Base-by-base conservation (phyloP, 768 basidiomycete species). In the Coprinopsis cinerea region DNA sequence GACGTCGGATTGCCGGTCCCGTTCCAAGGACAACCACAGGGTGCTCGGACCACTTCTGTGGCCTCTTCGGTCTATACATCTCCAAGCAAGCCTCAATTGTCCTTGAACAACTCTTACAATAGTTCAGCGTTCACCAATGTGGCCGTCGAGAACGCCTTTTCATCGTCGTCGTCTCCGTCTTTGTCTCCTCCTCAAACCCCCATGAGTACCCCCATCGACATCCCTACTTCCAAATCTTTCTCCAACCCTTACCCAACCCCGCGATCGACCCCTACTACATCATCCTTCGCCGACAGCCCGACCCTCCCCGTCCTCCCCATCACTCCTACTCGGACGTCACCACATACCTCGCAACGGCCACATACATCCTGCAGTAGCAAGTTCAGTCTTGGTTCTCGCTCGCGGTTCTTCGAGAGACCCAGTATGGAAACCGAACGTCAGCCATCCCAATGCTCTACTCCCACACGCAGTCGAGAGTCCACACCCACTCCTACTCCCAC, bases 181-280 rank as follows among this genome's bases (percentile, higher is more conserved):
- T 37, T 45, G 32, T 41, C 45, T 20, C 37, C 28, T 13, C 47
- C 47, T 32, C 42, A 17, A 22, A 42, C 42, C 4, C 52, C 47
- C n/a, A n/a, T n/a, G 26, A 43, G 32, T 42, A 30, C 42, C 2
- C 40, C 47, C 18, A 44, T 49, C 47, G 41, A 44, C 24, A 53
- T 53, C 30, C 47, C 47, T 9, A 5, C 41, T n/a, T 32, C 47
- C 30, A 53, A 39, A 30, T 30, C 35, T 20, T 23, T 27, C 24
- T 9, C 52, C 45, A 48, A 48, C 26, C 52, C 52, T 11, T 48
- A 53, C 35, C 52, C 52, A 20, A 53, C 46, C 18, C 52, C 52
- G 26, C 42, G 47, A 24, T 49, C 52, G 22, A 53, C 52, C 18
- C 52, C 52, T 20, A 53, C 41, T 10, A 25, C 47, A 15, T 44